Conservation (phyloP, 805 yeast genomes). For the Lachancea fermentati region DNA sequence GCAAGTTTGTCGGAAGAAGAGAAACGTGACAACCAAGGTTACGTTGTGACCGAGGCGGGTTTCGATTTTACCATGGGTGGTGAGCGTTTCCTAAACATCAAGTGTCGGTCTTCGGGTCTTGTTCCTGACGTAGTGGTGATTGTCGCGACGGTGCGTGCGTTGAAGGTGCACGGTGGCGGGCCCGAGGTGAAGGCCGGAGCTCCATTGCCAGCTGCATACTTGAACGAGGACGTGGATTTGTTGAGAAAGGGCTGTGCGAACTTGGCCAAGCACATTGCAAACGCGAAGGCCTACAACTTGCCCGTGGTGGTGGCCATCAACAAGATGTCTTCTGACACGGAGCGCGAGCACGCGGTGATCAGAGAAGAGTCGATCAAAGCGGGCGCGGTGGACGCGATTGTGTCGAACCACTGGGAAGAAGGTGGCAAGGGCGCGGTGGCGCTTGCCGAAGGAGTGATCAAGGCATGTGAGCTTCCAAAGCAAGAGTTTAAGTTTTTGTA, state of each 20-base stretch:
- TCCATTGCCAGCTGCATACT: constrained; percentile 66
- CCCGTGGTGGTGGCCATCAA: constrained; percentile 82
- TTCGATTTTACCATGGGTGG: constrained; percentile 92
- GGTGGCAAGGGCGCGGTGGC: constrained; percentile 80
- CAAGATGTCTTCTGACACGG: constrained; percentile 69
- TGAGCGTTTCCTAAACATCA: constrained; percentile 77
- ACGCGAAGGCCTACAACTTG: constrained; percentile 65
- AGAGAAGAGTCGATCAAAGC: constrained; percentile 64
- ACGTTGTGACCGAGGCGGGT: constrained; percentile 83
- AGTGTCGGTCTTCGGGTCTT: constrained; percentile 76
- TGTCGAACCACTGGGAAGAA: constrained; percentile 81
- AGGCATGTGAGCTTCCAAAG: constrained; percentile 44
- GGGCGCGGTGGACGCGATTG: constrained; percentile 75
- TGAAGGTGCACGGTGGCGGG: constrained; percentile 85
- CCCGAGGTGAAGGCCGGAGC: constrained; percentile 86
- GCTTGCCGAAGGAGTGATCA: constrained; percentile 64
- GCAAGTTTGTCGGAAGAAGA: constrained; percentile 39
- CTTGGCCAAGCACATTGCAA: constrained; percentile 69
- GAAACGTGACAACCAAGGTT: constrained; percentile 53
- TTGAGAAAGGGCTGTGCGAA: constrained; percentile 67
- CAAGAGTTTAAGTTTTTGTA: constrained; percentile 50
- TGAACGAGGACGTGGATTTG: constrained; percentile 63
- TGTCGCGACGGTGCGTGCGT: constrained; percentile 80
- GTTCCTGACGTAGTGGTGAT: constrained; percentile 72
- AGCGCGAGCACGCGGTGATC: constrained; percentile 61